phyloP scores from a whole-genome alignment of 2,329 filamentous ascomycete genomes.

The Aspergillus calidoustus region DNA sequence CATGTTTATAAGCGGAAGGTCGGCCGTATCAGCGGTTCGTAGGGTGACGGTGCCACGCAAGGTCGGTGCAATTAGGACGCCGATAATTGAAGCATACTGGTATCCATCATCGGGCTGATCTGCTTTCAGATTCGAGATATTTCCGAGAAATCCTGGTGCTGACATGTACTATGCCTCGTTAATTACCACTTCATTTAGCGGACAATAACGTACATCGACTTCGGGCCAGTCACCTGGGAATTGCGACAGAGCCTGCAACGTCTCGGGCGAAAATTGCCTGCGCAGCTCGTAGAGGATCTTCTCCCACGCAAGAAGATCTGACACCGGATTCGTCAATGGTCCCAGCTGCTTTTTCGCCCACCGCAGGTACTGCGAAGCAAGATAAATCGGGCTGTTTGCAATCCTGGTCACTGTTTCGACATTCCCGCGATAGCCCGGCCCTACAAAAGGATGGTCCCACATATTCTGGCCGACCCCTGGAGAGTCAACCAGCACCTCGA shows the following conservation, averaged over 20 bases:
- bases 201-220: constrained; percentile 29
- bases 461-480: constrained; percentile 45
- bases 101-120: constrained; percentile 27
- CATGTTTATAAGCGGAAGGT: constrained; percentile 50
- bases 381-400: constrained; percentile 22
- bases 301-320: constrained; percentile 38
- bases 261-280: constrained; percentile 22
- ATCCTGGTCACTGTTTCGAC: constrained; percentile 31
- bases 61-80: constrained; percentile 44
- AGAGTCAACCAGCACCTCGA: constrained; percentile 33
- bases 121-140: constrained; percentile 15
- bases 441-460: constrained; percentile 40
- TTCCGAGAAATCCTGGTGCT: constrained; percentile 23
- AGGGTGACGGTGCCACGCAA: constrained; percentile 54
- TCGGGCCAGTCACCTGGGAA: constrained; percentile 45
- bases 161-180: constrained; percentile 27
- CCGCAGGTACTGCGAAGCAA: constrained; percentile 17
- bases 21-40: constrained; percentile 35
- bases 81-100: constrained; percentile 40
- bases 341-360: constrained; percentile 18
- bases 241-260: constrained; percentile 22
- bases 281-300: constrained; percentile 35
- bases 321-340: constrained; percentile 30
- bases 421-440: constrained; percentile 32
- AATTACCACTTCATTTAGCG: neutral